phyloP scores from a whole-genome alignment of 1,284 basidiomycete genomes.

The Mycosarcoma mackinlayi region DNA sequence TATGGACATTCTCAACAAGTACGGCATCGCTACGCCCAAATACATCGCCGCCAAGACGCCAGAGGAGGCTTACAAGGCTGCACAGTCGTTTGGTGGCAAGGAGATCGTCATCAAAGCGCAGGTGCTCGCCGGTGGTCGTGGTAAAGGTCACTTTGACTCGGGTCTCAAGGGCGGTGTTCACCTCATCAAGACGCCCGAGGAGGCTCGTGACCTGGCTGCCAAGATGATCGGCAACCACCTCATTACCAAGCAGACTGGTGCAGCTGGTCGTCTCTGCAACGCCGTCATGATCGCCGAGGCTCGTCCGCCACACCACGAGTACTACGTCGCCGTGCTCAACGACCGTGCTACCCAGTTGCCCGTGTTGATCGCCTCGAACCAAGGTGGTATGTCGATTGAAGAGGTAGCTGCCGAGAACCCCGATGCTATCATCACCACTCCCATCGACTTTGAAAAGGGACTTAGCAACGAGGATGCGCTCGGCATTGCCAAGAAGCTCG shows the following conservation, averaged over 20 bases:
- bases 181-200: conserved; percentile 88
- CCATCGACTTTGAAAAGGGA: conserved; percentile 88
- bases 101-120: conserved; percentile 86
- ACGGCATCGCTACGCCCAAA: conserved; percentile 95
- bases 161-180: conserved; percentile 98
- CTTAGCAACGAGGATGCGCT: conserved; percentile 80
- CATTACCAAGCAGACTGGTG: conserved; percentile 99
- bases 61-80: conserved; percentile 88
- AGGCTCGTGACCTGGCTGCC: conserved; percentile 85
- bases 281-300: conserved; percentile 99
- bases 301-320: conserved; percentile 92
- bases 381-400: conserved; percentile 86
- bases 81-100: conserved; percentile 80
- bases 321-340: conserved; percentile 97
- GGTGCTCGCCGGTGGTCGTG: conserved; percentile 96
- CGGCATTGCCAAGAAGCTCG: conserved; percentile 86
- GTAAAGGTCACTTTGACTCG: conserved; percentile 96
- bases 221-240: conserved; percentile 96
- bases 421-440: conserved; percentile 92
- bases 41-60: conserved; percentile 87
- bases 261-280: conserved; percentile 90
- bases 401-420: conserved; percentile 99
- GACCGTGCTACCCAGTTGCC: conserved; percentile 90
- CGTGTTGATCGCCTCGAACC: conserved; percentile 91
- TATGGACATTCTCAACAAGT: conserved; percentile 95